Evolutionary conservation across 1,139 yeast species (phyloP).

Genomic region (Debaryomyces udenii): DNA sequence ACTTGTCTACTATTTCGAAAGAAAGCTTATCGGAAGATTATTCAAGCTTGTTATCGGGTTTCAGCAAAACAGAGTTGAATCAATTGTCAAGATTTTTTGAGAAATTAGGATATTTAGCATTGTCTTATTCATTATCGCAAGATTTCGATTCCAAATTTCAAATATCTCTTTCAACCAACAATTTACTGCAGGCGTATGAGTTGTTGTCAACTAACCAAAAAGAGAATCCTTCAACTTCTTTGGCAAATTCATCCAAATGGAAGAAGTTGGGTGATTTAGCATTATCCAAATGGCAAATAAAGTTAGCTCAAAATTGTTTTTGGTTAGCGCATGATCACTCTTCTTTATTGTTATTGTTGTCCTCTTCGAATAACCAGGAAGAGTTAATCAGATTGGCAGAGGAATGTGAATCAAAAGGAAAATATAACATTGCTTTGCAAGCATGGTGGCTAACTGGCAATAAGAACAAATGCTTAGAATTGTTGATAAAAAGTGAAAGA

Average conservation of each 20-base stretch:
- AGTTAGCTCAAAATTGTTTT: constrained; percentile 80
- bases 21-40: constrained; percentile 66
- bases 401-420: constrained; percentile 68
- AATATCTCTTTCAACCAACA: constrained; percentile 64
- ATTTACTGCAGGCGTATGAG: constrained; percentile 71
- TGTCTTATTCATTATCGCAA: constrained; percentile 80
- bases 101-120: constrained; percentile 83
- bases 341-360: constrained; percentile 78
- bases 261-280: constrained; percentile 89
- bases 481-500: constrained; percentile 71
- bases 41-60: constrained; percentile 39
- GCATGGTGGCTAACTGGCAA: constrained; percentile 89
- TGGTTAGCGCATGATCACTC: constrained; percentile 80
- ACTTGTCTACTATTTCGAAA: constrained; percentile 60
- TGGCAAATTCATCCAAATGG: constrained; percentile 65
- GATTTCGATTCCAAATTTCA: constrained; percentile 88
- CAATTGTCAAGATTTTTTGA: constrained; percentile 92
- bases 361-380: constrained; percentile 72
- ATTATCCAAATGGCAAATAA: constrained; percentile 74
- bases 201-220: constrained; percentile 65
- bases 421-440: constrained; percentile 89
- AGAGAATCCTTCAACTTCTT: constrained; percentile 41
- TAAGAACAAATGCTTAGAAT: constrained; percentile 60
- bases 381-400: constrained; percentile 65
- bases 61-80: constrained; percentile 68